A percentile compares a stretch with the other conserved stretches of the same genome.
Evolutionary conservation across 805 yeast genomes (phyloP).

Genomic region (Dipodascopsis uninucleata): DNA sequence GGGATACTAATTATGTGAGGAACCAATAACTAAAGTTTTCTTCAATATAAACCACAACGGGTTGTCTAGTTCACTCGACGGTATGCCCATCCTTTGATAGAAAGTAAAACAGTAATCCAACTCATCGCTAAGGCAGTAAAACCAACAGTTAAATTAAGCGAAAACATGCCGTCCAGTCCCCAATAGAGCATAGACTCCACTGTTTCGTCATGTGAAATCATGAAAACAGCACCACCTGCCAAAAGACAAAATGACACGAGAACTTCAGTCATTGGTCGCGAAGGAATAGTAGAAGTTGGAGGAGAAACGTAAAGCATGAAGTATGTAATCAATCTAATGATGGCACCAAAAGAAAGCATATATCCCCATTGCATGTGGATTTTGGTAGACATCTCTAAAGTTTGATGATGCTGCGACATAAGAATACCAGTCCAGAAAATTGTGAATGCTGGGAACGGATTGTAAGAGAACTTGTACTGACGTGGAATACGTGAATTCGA

Average conservation of each 20-base stretch:
- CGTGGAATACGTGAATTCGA: constrained; percentile 18
- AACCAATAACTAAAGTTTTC: too few relatives aligned
- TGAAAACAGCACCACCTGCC: constrained; percentile 86
- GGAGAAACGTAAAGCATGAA: constrained; percentile 46
- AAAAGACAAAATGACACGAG: constrained; percentile 73
- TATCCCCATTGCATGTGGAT: constrained; percentile 94
- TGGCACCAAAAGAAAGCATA: constrained; percentile 75
- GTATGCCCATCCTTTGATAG: constrained; percentile 37
- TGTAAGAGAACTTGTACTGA: constrained; percentile 59
- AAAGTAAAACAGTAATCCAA: constrained; percentile 72
- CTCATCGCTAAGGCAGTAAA: constrained; percentile 74
- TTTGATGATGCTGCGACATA: constrained; percentile 93
- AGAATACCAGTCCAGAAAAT: constrained; percentile 94
- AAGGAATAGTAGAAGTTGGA: constrained; percentile 42
- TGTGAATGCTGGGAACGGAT: constrained; percentile 90
- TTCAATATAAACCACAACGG: too few relatives aligned
- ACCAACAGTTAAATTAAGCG: constrained; percentile 83
- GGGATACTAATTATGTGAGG: too few relatives aligned
- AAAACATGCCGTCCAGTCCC: constrained; percentile 85
- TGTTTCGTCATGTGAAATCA: constrained; percentile 86
- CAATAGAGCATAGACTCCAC: constrained; percentile 76
- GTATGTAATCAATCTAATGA: constrained; percentile 66
- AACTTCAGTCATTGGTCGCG: constrained; percentile 83
- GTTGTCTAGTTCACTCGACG: too few relatives aligned
- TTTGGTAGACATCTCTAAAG: constrained; percentile 67